phyloP scores from a whole-genome alignment of 2,329 filamentous ascomycete species.

The Cordyceps pruinosa region DNA sequence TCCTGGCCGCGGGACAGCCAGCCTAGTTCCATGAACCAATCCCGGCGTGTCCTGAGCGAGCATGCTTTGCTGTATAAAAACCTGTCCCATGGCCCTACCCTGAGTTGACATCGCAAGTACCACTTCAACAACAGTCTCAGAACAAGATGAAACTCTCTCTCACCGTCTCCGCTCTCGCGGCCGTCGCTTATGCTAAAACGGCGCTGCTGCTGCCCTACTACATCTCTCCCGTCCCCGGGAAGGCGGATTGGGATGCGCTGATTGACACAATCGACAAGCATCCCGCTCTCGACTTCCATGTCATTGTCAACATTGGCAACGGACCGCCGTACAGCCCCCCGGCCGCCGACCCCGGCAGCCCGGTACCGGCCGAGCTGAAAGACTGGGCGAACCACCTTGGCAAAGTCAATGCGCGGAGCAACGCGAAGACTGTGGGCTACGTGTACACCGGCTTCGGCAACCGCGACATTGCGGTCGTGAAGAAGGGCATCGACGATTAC shows the following conservation, averaged over 20 bases:
- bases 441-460: neutral
- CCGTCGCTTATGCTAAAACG: neutral
- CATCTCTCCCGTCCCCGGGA: neutral
- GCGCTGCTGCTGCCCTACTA: conserved; percentile 4
- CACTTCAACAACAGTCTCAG: too few relatives aligned
- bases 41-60: neutral
- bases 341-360: neutral
- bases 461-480: neutral
- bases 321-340: neutral
- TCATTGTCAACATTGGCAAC: conserved; percentile 2
- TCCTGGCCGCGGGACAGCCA: neutral
- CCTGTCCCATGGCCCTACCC: neutral
- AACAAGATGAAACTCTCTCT: neutral
- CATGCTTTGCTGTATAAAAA: neutral
- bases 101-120: neutral
- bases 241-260: neutral
- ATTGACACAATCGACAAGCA: neutral
- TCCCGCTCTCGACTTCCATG: conserved; percentile 1
- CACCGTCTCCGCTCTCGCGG: neutral
- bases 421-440: neutral
- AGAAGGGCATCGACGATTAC: neutral
- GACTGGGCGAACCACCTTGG: neutral
- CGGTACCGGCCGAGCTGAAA: neutral
- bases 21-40: neutral
- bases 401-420: neutral